Conservation (phyloP, 345 rosid genomes). For the Citrus cavaleriei region DNA sequence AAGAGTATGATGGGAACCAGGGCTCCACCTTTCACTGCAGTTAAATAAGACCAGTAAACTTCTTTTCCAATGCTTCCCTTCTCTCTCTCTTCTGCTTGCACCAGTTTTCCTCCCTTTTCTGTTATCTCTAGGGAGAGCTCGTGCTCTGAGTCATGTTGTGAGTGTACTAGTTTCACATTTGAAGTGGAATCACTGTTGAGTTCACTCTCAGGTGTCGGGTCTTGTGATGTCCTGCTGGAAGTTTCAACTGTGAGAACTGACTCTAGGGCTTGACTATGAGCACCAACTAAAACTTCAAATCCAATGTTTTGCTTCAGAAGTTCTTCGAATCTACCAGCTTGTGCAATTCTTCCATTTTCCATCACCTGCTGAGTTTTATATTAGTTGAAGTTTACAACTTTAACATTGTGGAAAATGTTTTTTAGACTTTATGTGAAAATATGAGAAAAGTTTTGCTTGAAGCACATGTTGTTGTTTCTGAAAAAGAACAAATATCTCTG, state of each 20-base stretch:
- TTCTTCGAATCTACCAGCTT: slow-evolving; percentile 73
- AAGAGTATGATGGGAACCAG: slow-evolving; percentile 69
- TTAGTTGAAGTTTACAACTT: background rate
- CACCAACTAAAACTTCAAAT: slow-evolving; percentile 87
- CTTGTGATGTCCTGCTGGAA: slow-evolving; percentile 47
- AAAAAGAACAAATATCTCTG: background rate
- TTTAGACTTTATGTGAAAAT: background rate
- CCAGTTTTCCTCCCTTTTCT: slow-evolving; percentile 68
- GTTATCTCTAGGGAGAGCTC: slow-evolving; percentile 50
- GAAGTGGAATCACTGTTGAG: slow-evolving; percentile 32
- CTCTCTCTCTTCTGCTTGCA: slow-evolving; percentile 91
- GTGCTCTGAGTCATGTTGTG: slow-evolving; percentile 50
- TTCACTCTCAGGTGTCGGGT: slow-evolving; percentile 31
- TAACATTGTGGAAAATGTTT: background rate
- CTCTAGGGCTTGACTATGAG: slow-evolving; percentile 76
- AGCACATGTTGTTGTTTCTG: background rate
- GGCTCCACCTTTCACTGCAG: slow-evolving; percentile 64
- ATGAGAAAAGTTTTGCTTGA: background rate
- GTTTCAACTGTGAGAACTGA: slow-evolving; percentile 60
- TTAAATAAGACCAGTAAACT: slow-evolving; percentile 77
- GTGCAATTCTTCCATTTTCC: slow-evolving; percentile 84
- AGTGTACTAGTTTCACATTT: slow-evolving; percentile 29
- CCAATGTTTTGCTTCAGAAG: slow-evolving; percentile 78
- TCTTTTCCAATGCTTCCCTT: slow-evolving; percentile 87
- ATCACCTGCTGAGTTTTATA: slow-evolving; percentile 54